Conservation (phyloP, 441 rosid species). For the Populus tomentosa region DNA sequence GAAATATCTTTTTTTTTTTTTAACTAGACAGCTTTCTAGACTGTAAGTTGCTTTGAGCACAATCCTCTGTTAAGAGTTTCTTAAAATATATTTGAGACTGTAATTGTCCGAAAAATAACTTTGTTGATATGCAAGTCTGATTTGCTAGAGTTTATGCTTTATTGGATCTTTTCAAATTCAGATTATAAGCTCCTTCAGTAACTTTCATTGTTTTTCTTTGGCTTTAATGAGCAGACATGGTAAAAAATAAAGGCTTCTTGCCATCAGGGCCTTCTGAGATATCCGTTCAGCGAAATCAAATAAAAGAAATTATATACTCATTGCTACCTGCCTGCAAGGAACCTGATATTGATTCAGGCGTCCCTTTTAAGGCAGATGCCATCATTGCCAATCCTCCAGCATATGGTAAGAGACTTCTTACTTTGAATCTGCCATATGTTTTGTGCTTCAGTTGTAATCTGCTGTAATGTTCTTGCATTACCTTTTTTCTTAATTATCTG, state of each 20-base stretch:
- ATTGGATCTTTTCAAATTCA: not conserved
- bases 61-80: not conserved
- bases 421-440: not conserved
- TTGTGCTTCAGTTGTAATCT: not conserved
- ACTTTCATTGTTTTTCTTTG: conserved; percentile 17
- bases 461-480: not conserved
- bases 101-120: not conserved
- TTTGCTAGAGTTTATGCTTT: not conserved
- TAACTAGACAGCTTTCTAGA: not conserved
- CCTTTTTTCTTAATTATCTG: not conserved
- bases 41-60: not conserved
- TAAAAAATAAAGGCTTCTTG: conserved; percentile 95
- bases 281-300: conserved; percentile 79
- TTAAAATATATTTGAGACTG: not conserved
- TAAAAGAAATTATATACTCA: conserved; percentile 79
- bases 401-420: conserved; percentile 56
- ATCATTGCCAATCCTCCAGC: conserved; percentile 99
- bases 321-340: conserved; percentile 93
- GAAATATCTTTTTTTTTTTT: not conserved
- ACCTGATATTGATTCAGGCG: conserved; percentile 80
- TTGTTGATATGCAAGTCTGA: not conserved
- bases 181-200: conserved; percentile 15
- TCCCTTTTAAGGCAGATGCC: conserved; percentile 91
- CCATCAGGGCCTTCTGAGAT: conserved; percentile 99
- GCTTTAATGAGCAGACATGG: conserved; percentile 77